These are phyloP conservation scores for Nyctanthes arbortristis DNA, from an alignment of 257 asterid species.

Conservation along the genomic window DNA sequence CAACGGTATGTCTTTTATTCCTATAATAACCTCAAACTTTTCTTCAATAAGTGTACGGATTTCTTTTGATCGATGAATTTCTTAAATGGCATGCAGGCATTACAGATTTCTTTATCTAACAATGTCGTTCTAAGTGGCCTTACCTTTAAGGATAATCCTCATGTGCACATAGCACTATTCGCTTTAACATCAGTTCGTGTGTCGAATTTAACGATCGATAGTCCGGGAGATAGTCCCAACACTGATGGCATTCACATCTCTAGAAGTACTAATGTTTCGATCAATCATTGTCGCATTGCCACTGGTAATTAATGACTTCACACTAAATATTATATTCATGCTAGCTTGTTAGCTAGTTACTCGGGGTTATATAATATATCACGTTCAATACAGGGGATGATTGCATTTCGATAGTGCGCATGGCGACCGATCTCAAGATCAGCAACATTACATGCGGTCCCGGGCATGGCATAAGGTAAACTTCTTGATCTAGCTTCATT, in stretches of 20 bases:
- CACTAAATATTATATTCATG: too few relatives aligned
- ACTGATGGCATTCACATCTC: slow-evolving; percentile 51
- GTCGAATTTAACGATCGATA: slow-evolving; percentile 23
- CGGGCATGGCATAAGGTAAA: slow-evolving; percentile 55
- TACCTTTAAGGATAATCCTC: slow-evolving; percentile 38
- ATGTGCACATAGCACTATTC: slow-evolving; percentile 33
- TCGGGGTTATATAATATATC: too few relatives aligned
- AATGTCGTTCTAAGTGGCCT: slow-evolving; percentile 29
- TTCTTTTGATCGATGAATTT: background rate
- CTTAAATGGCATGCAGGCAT: slow-evolving; percentile 32
- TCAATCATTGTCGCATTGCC: slow-evolving; percentile 26
- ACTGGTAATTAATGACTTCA: slow-evolving; percentile 27
- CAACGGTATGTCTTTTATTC: slow-evolving; percentile 27
- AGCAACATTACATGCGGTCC: slow-evolving; percentile 48
- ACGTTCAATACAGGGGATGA: slow-evolving; percentile 41
- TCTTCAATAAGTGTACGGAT: background rate
- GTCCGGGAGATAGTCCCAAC: slow-evolving; percentile 40
- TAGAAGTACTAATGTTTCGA: slow-evolving; percentile 21
- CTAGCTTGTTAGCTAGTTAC: too few relatives aligned
- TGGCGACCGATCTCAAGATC: slow-evolving; percentile 27
- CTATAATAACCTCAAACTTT: background rate
- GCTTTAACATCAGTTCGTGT: slow-evolving; percentile 7
- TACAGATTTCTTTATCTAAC: slow-evolving; percentile 27
- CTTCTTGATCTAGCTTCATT: background rate
- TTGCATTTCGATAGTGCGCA: slow-evolving; percentile 48